Conservation (phyloP, 2,329 filamentous ascomycete species). For the Stemphylium lycopersici region DNA sequence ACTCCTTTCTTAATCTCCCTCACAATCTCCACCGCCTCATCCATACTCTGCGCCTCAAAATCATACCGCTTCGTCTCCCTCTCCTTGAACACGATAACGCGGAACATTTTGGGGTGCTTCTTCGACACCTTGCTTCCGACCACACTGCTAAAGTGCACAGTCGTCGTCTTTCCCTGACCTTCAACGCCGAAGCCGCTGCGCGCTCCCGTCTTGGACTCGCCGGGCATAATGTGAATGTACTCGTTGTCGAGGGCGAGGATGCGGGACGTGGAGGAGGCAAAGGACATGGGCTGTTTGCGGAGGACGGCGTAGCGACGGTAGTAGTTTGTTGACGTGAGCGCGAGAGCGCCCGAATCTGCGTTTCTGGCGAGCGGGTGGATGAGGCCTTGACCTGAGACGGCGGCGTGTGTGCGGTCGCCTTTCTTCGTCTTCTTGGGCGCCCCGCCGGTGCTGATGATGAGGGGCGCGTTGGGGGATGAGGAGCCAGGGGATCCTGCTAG, state of each 20-base stretch:
- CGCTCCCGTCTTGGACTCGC: conserved; percentile 59
- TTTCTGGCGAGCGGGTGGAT: conserved; percentile 71
- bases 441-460: conserved; percentile 61
- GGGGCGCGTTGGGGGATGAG: conserved; percentile 70
- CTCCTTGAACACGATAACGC: conserved; percentile 77
- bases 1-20: conserved; percentile 78
- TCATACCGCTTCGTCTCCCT: conserved; percentile 82
- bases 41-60: conserved; percentile 75
- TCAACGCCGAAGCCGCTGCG: conserved; percentile 23
- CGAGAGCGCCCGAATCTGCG: conserved; percentile 49
- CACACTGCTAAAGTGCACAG: conserved; percentile 81
- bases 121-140: conserved; percentile 81
- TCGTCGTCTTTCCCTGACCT: conserved; percentile 71
- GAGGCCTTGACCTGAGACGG: conserved; percentile 57
- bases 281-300: conserved; percentile 81
- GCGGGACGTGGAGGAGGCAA: conserved; percentile 76
- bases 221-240: conserved; percentile 83
- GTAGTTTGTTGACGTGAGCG: conserved; percentile 44
- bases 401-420: conserved; percentile 56
- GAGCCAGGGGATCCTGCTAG: conserved; percentile 72
- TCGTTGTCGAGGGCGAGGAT: conserved; percentile 82
- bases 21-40: conserved; percentile 80
- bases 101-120: conserved; percentile 80
- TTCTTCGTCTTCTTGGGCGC: conserved; percentile 59
- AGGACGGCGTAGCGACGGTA: conserved; percentile 82